Base-by-base conservation (phyloP, 208 protist genomes). In the Spironucleus salmonicida region DNA sequence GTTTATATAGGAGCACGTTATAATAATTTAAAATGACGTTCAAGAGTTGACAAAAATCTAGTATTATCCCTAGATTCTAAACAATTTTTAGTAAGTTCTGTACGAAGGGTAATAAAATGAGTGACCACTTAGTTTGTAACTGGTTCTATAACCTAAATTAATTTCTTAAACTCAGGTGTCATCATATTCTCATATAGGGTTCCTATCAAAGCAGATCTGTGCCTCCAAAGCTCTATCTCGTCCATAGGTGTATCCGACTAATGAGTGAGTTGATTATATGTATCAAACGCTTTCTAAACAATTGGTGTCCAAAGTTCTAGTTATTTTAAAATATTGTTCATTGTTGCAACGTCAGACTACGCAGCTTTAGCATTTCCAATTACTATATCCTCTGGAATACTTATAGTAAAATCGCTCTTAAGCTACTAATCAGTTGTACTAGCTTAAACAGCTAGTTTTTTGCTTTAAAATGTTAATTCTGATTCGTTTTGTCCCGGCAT, bases 61-160 rank as follows among this genome's bases (percentile, higher is more conserved):
- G 97, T 93, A 83, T 97, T 98, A 83, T 97, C 94, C 82, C 95
- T 95, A 23, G 95, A 91, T 85, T 97, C 92, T 2, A 90, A 82
- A 82, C 95, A 94, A 75, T 90, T 82, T 77, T 93, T 94, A 58
- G 86, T 89, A 76, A 96, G 91, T 81, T 94, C 90, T 59, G 9
- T 35, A 26, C 38, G 11, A 11, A 74, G 29, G 0, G 19, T 9
- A 80, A 84, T 83, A 42, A 93, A 85, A 39, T 88, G 91, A 32
- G 87, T 88, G 62, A 91, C 84, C 76, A 95, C 95, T 62, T 88
- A 64, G 29, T 67, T 58, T 83, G 90, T 91, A 59, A 89, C 88
- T 11, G 84, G 82, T 75, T 90, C 88, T 45, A 93, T 86, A 40
- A 95, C 86, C 74, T 86, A 84, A 67, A 95, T 76, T 49, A 95